Base-by-base conservation (phyloP, 2,329 filamentous ascomycete species). In the Cytospora paraplurivora region DNA sequence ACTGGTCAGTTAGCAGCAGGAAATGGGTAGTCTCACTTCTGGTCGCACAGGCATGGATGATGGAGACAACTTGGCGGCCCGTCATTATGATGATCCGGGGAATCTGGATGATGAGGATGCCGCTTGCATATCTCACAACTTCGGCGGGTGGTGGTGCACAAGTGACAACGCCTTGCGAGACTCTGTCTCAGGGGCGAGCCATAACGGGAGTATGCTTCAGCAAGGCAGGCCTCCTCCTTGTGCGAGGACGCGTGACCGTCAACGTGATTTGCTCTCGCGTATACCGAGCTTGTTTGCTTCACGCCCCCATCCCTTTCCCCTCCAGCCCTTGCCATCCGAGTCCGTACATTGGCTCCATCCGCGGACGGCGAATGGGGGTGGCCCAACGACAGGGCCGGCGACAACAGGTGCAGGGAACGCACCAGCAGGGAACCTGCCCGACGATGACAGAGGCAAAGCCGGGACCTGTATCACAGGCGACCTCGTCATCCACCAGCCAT, bases 211-310 rank as follows among this genome's bases (percentile, higher is more conserved):
- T 54, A 50, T 55, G 61, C 64, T 50, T 55, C 49, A 49, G 27
- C 51, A 50, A 64, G 44, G 64, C 62, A 59, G 57, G 49, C 47
- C 56, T 60, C n/a, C 27, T 27, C 41, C 49, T 63, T 66, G 64
- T 63, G 62, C 56, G 56, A 66, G 62, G 55, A 65, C 51, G 59
- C 58, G 55, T 59, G 58, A 64, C 59, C 52, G 32, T 38, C 55
- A 65, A 56, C 63, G 55, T 66, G 55, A 66, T 62, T 62, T 62
- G 62, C 65, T 55, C 52, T 60, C 38, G 27, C 47, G 44, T 27
- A 19, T 66, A 57, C 61, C 61, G 64, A 63, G 59, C 10, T 38
- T 57, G 62, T 66, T 66, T 66, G 64, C 64, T 66, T 54, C 49
- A 63, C 44, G 61, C 57, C 56, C 38, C 38, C 50, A 56, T 56